These are phyloP conservation scores for Rhizophlyctis rosea DNA, from an alignment of 192 early-diverging fungal genomes.

Conservation along the genomic window DNA sequence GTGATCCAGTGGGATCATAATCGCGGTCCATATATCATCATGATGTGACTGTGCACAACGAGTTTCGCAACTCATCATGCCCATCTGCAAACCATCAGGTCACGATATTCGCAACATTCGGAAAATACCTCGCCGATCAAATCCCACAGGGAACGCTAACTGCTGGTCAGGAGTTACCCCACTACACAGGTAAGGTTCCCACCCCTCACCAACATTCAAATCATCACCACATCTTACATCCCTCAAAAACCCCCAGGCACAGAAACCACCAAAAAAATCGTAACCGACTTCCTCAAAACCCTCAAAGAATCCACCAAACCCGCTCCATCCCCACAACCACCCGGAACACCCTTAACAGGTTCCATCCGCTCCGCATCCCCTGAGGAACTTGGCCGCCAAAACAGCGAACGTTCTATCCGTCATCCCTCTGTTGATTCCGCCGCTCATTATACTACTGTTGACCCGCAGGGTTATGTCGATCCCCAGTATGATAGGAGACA, in stretches of 20 bases:
- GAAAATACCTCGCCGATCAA: conserved; percentile 40
- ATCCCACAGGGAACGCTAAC: conserved; percentile 34
- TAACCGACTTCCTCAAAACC: conserved; percentile 19
- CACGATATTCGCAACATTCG: conserved; percentile 29
- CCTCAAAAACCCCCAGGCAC: conserved; percentile 1
- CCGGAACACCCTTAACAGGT: background rate
- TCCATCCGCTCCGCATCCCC: background rate
- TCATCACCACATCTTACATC: background rate
- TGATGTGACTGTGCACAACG: too few relatives aligned
- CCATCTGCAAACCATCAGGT: too few relatives aligned
- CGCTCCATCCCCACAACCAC: background rate
- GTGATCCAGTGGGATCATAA: too few relatives aligned
- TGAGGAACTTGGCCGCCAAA: background rate
- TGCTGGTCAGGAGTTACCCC: conserved; percentile 31
- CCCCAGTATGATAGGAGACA: too few relatives aligned
- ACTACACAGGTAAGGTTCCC: conserved; percentile 1
- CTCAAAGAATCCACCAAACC: background rate
- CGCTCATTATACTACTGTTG: too few relatives aligned
- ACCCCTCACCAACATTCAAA: background rate
- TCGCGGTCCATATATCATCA: too few relatives aligned
- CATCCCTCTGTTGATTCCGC: background rate
- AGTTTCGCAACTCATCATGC: too few relatives aligned
- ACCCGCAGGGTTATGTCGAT: too few relatives aligned
- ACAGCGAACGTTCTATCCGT: background rate
- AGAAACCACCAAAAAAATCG: conserved; percentile 13